Conservation (phyloP, 73 alveolate species). For the Paramecium octaurelia region DNA sequence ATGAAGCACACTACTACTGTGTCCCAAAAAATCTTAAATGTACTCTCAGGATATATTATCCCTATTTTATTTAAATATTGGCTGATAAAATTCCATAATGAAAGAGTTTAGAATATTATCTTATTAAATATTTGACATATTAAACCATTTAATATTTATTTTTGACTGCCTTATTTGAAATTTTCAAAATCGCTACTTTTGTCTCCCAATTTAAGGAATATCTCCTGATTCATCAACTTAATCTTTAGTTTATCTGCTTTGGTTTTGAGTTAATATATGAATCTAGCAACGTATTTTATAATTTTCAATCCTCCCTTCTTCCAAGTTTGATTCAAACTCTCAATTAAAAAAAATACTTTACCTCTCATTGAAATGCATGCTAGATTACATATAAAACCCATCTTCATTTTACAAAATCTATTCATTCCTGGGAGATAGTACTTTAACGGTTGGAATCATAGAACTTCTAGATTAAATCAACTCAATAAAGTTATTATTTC, state of each 20-base stretch:
- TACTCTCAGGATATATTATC: conserved; percentile 16
- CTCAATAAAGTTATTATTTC: neutral
- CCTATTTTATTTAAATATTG: neutral
- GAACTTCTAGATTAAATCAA: neutral
- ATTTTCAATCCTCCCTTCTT: conserved; percentile 1
- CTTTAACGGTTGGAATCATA: neutral
- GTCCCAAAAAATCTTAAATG: conserved; percentile 33
- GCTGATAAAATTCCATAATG: neutral
- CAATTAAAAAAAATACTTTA: neutral
- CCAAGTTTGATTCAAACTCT: neutral
- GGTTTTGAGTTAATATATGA: neutral
- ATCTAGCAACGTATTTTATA: conserved; percentile 10
- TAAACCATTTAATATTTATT: neutral
- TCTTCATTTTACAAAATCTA: neutral
- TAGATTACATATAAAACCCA: neutral
- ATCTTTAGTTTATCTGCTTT: conserved; percentile 3
- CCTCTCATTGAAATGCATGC: neutral
- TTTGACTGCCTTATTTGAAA: neutral
- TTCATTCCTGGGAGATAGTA: neutral
- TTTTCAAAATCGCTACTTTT: neutral
- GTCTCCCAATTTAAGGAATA: neutral
- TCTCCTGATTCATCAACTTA: neutral
- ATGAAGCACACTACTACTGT: neutral
- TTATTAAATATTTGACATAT: neutral
- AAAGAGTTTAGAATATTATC: neutral